These are phyloP conservation scores for Fusarium succisae DNA, from an alignment of 2,329 filamentous ascomycete genomes.

Conservation along the genomic window DNA sequence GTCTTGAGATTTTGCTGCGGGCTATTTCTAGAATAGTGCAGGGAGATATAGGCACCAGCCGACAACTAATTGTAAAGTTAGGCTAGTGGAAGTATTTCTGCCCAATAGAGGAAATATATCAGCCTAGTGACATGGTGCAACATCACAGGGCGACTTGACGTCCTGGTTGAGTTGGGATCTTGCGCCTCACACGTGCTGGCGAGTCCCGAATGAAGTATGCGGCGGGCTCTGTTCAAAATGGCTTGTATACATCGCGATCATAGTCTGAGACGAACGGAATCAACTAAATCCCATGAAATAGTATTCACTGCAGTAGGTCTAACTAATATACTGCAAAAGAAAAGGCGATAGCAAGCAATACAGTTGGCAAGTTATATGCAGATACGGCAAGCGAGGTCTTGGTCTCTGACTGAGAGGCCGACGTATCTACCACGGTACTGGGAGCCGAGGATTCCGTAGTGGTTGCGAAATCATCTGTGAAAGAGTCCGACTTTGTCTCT, in stretches of 20 bases:
- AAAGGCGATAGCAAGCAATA: not conserved
- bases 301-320: rapidly evolving
- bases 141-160: too few relatives aligned
- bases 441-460: not conserved
- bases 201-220: rapidly evolving
- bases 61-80: rapidly evolving
- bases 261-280: rapidly evolving
- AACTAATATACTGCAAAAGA: not conserved
- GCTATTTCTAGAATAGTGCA: rapidly evolving
- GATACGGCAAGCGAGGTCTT: not conserved
- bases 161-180: too few relatives aligned
- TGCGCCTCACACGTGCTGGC: too few relatives aligned
- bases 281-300: too few relatives aligned
- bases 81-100: too few relatives aligned
- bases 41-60: too few relatives aligned
- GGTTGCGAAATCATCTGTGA: not conserved
- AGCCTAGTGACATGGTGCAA: too few relatives aligned
- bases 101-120: too few relatives aligned
- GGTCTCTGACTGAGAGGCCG: not conserved
- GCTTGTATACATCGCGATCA: rapidly evolving
- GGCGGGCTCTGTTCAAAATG: too few relatives aligned
- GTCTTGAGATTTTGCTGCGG: rapidly evolving
- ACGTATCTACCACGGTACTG: not conserved
- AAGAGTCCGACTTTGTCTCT: not conserved
- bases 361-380: not conserved